These are phyloP conservation scores for Aspergillus floridensis DNA, from an alignment of 2,329 filamentous ascomycete species.

Conservation along the genomic window DNA sequence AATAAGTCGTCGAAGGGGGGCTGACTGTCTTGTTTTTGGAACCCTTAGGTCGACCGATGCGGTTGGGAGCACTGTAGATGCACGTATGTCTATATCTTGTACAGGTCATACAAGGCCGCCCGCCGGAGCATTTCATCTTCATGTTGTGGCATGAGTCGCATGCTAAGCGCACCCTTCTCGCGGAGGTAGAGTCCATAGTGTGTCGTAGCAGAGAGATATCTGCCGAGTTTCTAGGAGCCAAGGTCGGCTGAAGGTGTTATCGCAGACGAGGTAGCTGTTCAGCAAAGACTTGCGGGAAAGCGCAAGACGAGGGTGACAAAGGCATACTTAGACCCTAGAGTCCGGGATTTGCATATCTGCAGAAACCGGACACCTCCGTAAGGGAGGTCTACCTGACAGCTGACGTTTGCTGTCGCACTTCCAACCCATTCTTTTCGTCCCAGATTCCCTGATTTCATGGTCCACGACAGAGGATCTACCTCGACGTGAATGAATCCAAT, in stretches of 20 bases:
- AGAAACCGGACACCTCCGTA: background rate
- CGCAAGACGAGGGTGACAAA: no score
- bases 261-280: no score
- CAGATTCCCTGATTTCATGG: background rate
- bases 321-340: background rate
- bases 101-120: background rate
- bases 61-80: background rate
- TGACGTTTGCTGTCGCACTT: background rate
- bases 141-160: background rate
- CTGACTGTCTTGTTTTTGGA: conserved; percentile 30
- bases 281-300: no score
- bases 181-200: background rate
- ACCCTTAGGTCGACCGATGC: conserved; percentile 27
- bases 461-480: background rate
- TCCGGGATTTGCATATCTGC: background rate
- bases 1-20: background rate
- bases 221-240: background rate
- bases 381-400: background rate
- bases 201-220: background rate
- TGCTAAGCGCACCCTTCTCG: background rate
- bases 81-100: background rate
- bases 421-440: background rate
- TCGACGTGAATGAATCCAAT: background rate
- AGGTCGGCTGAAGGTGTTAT: no score
- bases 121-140: conserved; percentile 2